phyloP scores from a whole-genome alignment of 768 basidiomycete genomes.

The Xanthoconium stramineum region DNA sequence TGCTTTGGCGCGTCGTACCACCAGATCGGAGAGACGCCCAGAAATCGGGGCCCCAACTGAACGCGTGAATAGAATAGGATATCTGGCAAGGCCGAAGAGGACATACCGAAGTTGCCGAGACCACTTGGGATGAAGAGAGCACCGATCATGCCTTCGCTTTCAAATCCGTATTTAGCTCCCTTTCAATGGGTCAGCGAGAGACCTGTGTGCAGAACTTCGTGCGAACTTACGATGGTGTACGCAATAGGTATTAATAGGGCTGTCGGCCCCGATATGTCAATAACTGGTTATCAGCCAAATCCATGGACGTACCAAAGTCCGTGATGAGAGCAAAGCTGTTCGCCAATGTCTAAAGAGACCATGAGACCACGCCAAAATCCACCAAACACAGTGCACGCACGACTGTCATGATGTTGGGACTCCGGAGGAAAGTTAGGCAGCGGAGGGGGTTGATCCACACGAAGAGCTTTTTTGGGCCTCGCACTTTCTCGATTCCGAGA shows the following conservation, averaged over 20 bases:
- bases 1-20: conserved; percentile 46
- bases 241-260: conserved; percentile 57
- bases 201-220: neutral
- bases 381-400: conserved; percentile 36
- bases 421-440: conserved; percentile 49
- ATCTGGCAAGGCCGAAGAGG: neutral
- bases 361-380: neutral
- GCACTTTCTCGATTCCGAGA: conserved; percentile 49
- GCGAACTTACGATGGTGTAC: conserved; percentile 55
- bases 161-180: conserved; percentile 42
- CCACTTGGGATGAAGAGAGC: conserved; percentile 26
- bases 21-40: conserved; percentile 55
- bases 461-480: conserved; percentile 22
- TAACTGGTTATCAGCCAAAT: neutral
- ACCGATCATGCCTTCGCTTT: conserved; percentile 22
- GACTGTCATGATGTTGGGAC: conserved; percentile 54
- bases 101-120: conserved; percentile 25
- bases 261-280: conserved; percentile 3
- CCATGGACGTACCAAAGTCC: conserved; percentile 34
- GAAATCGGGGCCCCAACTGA: conserved; percentile 59
- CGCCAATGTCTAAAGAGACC: conserved; percentile 40
- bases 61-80: neutral
- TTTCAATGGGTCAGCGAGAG: conserved; percentile 21
- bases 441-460: conserved; percentile 60
- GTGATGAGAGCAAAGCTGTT: conserved; percentile 26